Evolutionary conservation across 2,329 filamentous ascomycete genomes (phyloP).

Genomic region (Xylaria sp.): DNA sequence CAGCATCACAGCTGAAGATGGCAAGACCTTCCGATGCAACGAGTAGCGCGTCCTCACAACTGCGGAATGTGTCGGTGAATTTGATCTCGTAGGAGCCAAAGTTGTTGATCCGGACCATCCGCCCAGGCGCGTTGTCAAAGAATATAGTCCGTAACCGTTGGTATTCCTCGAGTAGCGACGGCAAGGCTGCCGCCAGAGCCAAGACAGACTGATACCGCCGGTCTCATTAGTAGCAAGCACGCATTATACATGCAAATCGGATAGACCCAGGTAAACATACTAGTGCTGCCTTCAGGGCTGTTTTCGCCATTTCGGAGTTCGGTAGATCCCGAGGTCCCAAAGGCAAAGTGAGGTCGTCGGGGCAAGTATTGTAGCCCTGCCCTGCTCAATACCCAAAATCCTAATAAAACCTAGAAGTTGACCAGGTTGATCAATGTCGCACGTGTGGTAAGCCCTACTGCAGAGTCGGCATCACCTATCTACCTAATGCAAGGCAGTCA

Average conservation of each 20-base stretch:
- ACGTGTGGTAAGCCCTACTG: background rate
- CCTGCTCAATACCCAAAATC: too few relatives aligned
- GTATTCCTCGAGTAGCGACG: background rate
- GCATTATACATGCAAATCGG: background rate
- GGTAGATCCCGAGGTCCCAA: background rate
- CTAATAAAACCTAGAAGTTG: background rate
- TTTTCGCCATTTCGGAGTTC: background rate
- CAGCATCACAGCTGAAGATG: constrained; percentile 43
- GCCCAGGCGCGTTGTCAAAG: constrained; percentile 34
- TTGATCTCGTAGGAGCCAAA: constrained; percentile 36
- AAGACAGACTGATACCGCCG: background rate
- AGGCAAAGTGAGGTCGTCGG: background rate
- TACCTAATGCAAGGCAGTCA: background rate
- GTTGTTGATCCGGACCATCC: constrained; percentile 34
- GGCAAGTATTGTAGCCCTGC: background rate
- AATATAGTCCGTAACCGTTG: background rate
- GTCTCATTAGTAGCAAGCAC: background rate
- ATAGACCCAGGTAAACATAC: background rate
- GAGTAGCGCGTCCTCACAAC: constrained; percentile 45
- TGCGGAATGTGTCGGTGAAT: constrained; percentile 43
- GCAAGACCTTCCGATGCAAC: constrained; percentile 41
- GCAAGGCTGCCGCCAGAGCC: background rate
- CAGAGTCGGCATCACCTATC: background rate
- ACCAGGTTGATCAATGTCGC: background rate
- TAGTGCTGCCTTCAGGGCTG: background rate